Evolutionary conservation across 257 asterid species (phyloP), one percentile per base, ranked within the genome.

Genomic region (Nicotiana attenuata): DNA sequence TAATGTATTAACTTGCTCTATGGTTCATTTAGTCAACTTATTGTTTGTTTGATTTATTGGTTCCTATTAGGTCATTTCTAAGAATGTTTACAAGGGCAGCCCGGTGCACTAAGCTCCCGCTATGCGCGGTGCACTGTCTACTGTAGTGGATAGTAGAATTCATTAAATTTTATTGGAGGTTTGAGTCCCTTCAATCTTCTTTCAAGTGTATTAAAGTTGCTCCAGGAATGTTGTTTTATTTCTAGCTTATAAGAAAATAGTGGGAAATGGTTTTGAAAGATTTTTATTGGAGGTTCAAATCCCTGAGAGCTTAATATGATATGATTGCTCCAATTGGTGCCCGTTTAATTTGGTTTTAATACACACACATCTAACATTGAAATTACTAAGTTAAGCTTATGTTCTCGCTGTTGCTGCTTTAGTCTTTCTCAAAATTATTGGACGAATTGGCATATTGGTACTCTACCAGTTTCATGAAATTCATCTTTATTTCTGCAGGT

Each of bases 401-500:
- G 3, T 41, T 41, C 50, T 16, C 22, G 3, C 38, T 53, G 67
- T 45, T 41, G 76, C 38, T 77, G 57, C 56, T 38, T 24, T 76
- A 24, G 13, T 75, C 53, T 82, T 55, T 75, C 38, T 24, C 67
- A 10, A 65, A 57, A 14, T 24, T 79, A 33, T 29, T 64, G 56
- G 28, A 52, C 6, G 14, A 65, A 16, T 41, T 68, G 22, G 50
- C 56, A 24, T 75, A 15, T 24, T 75, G 52, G 79, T 75, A 75
- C 61, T 75, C 41, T 24, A 50, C 41, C 63, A 24, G 79, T 75
- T 75, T 50, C 61, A 75, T 24, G 79, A 28, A 19, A 15, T 41
- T 65, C 26, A 28, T 71, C 35, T 75, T 20, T 85, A 82, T 82
- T 20, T 84, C 81, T 85, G 85, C 92, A 91, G 97, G 93, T 68